Evolutionary conservation across 768 basidiomycete genomes (phyloP), one percentile per base, ranked within the genome.

Genomic region (Psilocybe cubensis): DNA sequence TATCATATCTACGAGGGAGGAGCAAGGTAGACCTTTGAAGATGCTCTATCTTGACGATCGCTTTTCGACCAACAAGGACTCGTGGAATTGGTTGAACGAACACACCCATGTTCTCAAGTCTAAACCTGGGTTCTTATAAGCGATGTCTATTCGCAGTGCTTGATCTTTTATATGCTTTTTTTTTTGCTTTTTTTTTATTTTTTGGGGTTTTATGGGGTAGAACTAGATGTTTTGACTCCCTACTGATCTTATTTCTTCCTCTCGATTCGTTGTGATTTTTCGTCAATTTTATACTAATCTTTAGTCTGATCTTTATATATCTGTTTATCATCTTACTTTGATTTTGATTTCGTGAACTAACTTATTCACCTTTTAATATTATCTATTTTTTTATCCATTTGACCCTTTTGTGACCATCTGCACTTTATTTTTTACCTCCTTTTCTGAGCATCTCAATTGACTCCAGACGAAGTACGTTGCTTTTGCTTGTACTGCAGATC

Each of bases 71-170:
- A 71, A 73, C 54, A 17, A 21, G n/a, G 69, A 71, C 17, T 70
- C 66, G 2, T 70, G 66, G 66, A 56, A 58, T 23, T 73, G 69
- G 69, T 35, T 73, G 17, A 54, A 63, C 29, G 67, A 63, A 28
- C 61, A 61, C 11, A 66, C 67, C 11, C 60, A 68, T 18, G 48
- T 66, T 12, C 40, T 17, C 3, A 11, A 18, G 11, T 17, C 52
- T 8, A 24, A 41, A 29, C 18, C 42, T 28, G 52, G 52, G 9
- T 53, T 45, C 41, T n/a, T 44, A 3, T 53, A 27, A 53, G 25
- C 38, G 35, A 29, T 12, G 35, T 27, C 9, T 27, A n/a, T 52
- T 41, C 14, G 25, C 25, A 14, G 41, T 27, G 14, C 42, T 35
- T 41, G 25, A 12, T 52, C n/a, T 31, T 31, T 33, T 17, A 38